A percentile compares a stretch with the other conserved stretches of the same genome.
phyloP scores from a whole-genome alignment of 495 filamentous ascomycete species.

The Lichina pygmaea region DNA sequence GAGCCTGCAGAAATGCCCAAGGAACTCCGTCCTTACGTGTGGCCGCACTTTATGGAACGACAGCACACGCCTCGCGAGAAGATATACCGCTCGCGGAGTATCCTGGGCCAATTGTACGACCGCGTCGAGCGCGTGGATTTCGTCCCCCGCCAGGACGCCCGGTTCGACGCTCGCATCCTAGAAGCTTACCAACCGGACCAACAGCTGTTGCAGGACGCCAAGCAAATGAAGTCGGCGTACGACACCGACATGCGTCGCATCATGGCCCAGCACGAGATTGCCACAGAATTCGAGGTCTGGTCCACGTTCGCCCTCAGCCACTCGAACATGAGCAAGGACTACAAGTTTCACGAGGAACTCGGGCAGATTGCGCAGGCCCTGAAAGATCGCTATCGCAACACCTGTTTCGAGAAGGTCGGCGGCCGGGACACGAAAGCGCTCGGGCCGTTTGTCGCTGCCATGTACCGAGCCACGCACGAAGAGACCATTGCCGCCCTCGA shows the following conservation, averaged over 20 bases:
- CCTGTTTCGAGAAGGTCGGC: slow-evolving; percentile 35
- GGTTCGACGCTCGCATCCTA: slow-evolving; percentile 61
- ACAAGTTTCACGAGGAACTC: slow-evolving; percentile 67
- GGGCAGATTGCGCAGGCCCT: slow-evolving; percentile 33
- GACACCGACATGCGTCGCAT: slow-evolving; percentile 51
- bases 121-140: slow-evolving; percentile 40
- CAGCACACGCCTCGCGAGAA: slow-evolving; percentile 18
- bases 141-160: slow-evolving; percentile 31
- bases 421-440: slow-evolving; percentile 28
- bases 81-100: slow-evolving; percentile 37
- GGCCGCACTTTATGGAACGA: slow-evolving; percentile 88
- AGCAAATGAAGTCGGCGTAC: slow-evolving; percentile 45
- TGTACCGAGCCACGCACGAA: slow-evolving; percentile 60
- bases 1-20: slow-evolving; percentile 38
- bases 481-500: slow-evolving; percentile 30
- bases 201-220: slow-evolving; percentile 25
- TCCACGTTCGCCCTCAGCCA: slow-evolving; percentile 58
- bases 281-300: slow-evolving; percentile 79
- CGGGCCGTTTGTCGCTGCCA: slow-evolving; percentile 51
- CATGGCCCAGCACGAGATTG: slow-evolving; percentile 66
- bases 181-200: slow-evolving; percentile 27
- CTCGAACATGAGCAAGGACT: slow-evolving; percentile 36
- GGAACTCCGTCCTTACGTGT: slow-evolving; percentile 27
- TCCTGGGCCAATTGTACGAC: slow-evolving; percentile 71
- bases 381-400: slow-evolving; percentile 34